Percentiles rank a stretch among this genome's conserved stretches.
These are phyloP conservation scores for Asparagopsis taxiformis DNA, from an alignment of 31 red algal genomes.

Conservation along the genomic window DNA sequence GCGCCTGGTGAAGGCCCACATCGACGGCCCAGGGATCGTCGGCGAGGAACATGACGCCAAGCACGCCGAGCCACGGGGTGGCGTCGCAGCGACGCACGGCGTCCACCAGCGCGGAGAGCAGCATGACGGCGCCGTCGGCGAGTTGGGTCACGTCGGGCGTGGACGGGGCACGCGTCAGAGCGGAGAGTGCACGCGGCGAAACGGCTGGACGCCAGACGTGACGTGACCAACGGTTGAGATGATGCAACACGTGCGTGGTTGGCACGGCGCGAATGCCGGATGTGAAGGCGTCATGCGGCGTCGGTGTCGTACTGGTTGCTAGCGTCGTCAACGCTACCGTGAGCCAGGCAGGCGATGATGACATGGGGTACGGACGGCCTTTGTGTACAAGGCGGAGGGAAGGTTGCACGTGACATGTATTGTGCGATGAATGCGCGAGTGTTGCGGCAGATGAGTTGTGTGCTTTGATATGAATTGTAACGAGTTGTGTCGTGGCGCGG, in stretches of 20 bases:
- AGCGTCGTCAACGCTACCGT: constrained; percentile 36
- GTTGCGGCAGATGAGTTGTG: no score
- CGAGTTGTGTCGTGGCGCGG: no score
- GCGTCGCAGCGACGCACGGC: constrained; percentile 48
- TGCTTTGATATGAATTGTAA: no score
- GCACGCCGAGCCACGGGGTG: constrained; percentile 23
- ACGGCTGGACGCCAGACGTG: constrained; percentile 63
- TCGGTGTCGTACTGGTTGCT: neutral
- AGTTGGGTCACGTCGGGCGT: constrained; percentile 2
- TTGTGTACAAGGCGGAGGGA: constrained; percentile 11
- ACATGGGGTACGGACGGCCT: constrained; percentile 25
- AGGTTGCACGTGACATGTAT: no score
- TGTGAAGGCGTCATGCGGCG: constrained; percentile 7
- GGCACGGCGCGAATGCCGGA: constrained; percentile 33
- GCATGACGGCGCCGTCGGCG: constrained; percentile 24
- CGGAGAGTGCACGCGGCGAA: constrained; percentile 22
- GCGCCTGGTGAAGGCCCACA: constrained; percentile 11
- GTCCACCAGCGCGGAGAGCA: constrained; percentile 42
- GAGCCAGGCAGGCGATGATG: constrained; percentile 56
- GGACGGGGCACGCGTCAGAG: constrained; percentile 6
- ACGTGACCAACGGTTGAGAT: constrained; percentile 62
- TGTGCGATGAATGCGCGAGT: no score
- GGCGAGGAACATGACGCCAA: constrained; percentile 59
- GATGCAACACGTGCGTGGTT: constrained; percentile 45
- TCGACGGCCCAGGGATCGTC: constrained; percentile 53